phyloP scores from a whole-genome alignment of 495 filamentous ascomycete species.

The Amorphotheca resinae region DNA sequence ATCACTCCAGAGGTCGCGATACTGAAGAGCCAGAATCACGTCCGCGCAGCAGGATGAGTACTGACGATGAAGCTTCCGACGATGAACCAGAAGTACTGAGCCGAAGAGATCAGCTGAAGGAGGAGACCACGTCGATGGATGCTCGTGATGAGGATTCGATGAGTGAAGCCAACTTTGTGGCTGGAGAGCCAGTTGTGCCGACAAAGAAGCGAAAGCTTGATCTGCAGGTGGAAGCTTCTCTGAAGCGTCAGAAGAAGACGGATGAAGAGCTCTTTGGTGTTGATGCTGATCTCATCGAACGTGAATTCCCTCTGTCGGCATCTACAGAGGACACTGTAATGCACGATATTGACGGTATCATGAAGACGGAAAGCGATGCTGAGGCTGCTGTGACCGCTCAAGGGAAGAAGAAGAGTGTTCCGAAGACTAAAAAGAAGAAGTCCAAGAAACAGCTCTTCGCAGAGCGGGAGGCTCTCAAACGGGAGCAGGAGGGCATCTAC shows the following conservation, averaged over 20 bases:
- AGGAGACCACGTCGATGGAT: constrained; percentile 23
- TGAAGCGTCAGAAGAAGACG: constrained; percentile 49
- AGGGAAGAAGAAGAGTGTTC: constrained; percentile 34
- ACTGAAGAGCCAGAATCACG: constrained; percentile 76
- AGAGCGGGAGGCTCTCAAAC: constrained; percentile 51
- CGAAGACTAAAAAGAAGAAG: constrained; percentile 44
- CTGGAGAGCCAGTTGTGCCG: constrained; percentile 27
- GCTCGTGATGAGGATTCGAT: constrained; percentile 40
- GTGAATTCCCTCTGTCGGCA: constrained; percentile 28
- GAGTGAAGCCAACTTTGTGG: constrained; percentile 40
- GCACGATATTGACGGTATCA: constrained; percentile 27
- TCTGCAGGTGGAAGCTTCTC: constrained; percentile 42
- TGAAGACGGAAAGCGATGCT: constrained; percentile 30
- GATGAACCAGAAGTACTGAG: constrained; percentile 28
- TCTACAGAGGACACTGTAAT: constrained; percentile 26
- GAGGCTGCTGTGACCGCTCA: constrained; percentile 12
- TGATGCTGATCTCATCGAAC: constrained; percentile 38
- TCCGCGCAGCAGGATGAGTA: constrained; percentile 64
- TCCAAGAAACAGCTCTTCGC: constrained; percentile 63
- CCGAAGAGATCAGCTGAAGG: not conserved
- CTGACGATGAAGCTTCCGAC: constrained; percentile 51
- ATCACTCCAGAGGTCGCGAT: constrained; percentile 53
- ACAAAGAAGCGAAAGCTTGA: constrained; percentile 62
- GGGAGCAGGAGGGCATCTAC: constrained; percentile 28
- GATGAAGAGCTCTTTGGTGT: constrained; percentile 66